These are phyloP conservation scores for Nevesoporus exiguus DNA, from an alignment of 768 basidiomycete genomes.

Conservation along the genomic window DNA sequence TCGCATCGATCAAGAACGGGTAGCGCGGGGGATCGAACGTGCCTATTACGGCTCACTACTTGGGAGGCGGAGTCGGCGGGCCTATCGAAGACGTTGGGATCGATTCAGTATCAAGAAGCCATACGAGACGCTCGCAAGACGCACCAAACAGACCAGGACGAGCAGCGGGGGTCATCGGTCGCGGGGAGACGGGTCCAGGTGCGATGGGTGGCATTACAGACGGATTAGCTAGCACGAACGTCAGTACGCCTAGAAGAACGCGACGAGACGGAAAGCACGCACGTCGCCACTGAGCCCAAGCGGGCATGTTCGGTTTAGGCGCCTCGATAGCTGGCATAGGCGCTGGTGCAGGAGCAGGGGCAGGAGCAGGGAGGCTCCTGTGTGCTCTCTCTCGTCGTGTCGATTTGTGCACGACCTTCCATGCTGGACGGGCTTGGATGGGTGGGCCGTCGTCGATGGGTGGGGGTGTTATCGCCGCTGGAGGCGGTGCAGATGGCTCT, in stretches of 20 bases:
- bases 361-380: conserved; percentile 39
- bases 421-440: conserved; percentile 59
- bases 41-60: conserved; percentile 25
- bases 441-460: conserved; percentile 45
- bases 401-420: conserved; percentile 70
- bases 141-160: conserved; percentile 68
- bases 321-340: conserved; percentile 39
- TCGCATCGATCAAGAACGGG: background rate
- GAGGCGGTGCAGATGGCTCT: conserved; percentile 36
- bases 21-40: background rate
- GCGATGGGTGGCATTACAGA: conserved; percentile 52
- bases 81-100: conserved; percentile 25
- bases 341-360: conserved; percentile 15
- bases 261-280: background rate
- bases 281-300: conserved; percentile 89
- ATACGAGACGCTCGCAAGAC: background rate
- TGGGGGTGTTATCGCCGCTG: conserved; percentile 42
- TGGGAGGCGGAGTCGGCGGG: conserved; percentile 45
- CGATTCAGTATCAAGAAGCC: background rate
- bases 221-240: conserved; percentile 54
- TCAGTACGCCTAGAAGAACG: background rate
- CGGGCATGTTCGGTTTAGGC: conserved; percentile 55
- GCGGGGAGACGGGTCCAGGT: conserved; percentile 30
- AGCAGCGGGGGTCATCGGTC: conserved; percentile 45
- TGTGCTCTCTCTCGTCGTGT: conserved; percentile 49